Evolutionary conservation across 768 basidiomycete genomes (phyloP).

Genomic region (Mycena kentingensis): DNA sequence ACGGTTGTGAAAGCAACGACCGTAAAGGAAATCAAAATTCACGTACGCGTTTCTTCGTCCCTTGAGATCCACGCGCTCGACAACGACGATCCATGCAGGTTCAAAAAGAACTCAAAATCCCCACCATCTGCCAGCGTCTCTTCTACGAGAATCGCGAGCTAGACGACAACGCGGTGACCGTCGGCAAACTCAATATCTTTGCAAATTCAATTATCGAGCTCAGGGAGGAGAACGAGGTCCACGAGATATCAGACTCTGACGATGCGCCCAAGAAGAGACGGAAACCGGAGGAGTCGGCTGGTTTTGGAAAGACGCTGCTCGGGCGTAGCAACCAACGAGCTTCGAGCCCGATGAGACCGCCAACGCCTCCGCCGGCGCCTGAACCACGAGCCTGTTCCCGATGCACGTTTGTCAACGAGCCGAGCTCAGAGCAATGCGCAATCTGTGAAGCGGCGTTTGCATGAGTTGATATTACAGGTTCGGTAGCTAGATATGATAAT

Average conservation of each 20-base stretch:
- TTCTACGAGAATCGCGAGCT: conserved; percentile 66
- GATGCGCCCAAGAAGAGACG: conserved; percentile 40
- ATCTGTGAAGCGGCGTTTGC: conserved; percentile 49
- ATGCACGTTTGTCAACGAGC: conserved; percentile 61
- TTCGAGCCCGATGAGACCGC: conserved; percentile 13
- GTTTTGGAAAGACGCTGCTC: conserved; percentile 75
- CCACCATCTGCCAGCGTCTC: conserved; percentile 76
- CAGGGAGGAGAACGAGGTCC: conserved; percentile 60
- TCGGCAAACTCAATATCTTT: conserved; percentile 53
- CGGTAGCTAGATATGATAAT: background rate
- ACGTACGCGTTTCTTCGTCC: conserved; percentile 44
- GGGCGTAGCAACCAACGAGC: conserved; percentile 30
- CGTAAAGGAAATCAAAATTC: conserved; percentile 77
- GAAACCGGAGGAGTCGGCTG: conserved; percentile 60
- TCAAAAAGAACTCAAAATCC: conserved; percentile 61
- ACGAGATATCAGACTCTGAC: conserved; percentile 57
- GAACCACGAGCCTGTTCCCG: conserved; percentile 46
- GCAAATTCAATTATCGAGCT: conserved; percentile 69
- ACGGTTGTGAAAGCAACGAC: conserved; percentile 65
- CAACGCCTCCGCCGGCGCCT: conserved; percentile 20
- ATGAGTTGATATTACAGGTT: conserved; percentile 21
- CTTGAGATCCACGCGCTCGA: background rate
- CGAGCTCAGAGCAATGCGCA: conserved; percentile 43
- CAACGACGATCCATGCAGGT: conserved; percentile 43
- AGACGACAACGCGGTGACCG: conserved; percentile 58